phyloP scores from a whole-genome alignment of 192 early-diverging fungal species.

The Linnemannia hyalina region DNA sequence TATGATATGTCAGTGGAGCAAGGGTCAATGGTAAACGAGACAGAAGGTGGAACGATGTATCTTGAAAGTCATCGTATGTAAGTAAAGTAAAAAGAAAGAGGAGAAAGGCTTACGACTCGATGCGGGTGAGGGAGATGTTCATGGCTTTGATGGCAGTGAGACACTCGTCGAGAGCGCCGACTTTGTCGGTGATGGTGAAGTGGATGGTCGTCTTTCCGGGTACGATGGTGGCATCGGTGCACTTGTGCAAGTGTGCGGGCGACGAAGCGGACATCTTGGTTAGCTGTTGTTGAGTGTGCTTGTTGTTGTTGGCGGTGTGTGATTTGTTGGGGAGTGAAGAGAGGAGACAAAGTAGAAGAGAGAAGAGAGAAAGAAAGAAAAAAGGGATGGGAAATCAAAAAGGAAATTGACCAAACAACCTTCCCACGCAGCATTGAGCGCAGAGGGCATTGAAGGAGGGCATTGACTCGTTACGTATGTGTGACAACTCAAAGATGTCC shows the following conservation, averaged over 20 bases:
- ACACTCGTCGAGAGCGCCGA: constrained; percentile 89
- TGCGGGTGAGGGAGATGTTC: constrained; percentile 88
- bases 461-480: neutral
- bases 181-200: constrained; percentile 85
- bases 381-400: neutral
- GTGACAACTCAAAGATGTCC: neutral
- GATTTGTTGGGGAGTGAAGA: neutral
- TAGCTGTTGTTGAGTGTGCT: neutral
- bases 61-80: neutral
- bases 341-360: neutral
- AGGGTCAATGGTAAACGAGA: neutral
- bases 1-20: neutral
- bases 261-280: constrained; percentile 10
- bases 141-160: constrained; percentile 77
- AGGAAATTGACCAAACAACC: neutral
- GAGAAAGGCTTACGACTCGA: constrained; percentile 78
- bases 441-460: neutral
- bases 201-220: constrained; percentile 68
- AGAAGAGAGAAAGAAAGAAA: neutral
- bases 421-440: neutral
- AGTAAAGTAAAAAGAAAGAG: neutral
- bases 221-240: constrained; percentile 26
- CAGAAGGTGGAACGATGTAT: neutral
- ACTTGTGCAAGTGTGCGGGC: constrained; percentile 40
- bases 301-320: neutral